phyloP scores from a whole-genome alignment of 1,284 basidiomycete genomes.

The Calocybe gambosa region DNA sequence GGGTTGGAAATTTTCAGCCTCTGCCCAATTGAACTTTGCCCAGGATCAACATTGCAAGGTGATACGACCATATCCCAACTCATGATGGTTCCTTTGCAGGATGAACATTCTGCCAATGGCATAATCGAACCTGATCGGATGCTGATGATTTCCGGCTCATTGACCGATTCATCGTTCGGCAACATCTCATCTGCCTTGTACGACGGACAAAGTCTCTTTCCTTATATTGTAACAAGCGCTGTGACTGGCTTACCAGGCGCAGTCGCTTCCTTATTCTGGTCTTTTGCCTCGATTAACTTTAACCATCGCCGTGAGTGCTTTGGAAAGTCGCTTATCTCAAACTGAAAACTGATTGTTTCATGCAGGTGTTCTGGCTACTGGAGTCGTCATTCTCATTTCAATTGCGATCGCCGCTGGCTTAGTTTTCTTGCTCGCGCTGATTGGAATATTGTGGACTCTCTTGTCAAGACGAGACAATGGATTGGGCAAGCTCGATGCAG shows the following conservation, averaged over 20 bases:
- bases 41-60: slow-evolving; percentile 49
- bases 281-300: slow-evolving; percentile 73
- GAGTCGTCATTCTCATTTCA: slow-evolving; percentile 93
- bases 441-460: slow-evolving; percentile 87
- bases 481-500: slow-evolving; percentile 49
- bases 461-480: slow-evolving; percentile 75
- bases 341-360: slow-evolving; percentile 1
- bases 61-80: slow-evolving; percentile 74
- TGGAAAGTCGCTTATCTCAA: not conserved
- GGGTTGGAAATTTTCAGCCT: slow-evolving; percentile 15
- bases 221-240: slow-evolving; percentile 75
- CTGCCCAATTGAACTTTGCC: not conserved
- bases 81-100: slow-evolving; percentile 83
- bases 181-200: slow-evolving; percentile 82
- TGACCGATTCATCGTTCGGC: slow-evolving; percentile 68
- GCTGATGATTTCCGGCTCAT: slow-evolving; percentile 82
- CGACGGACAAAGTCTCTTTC: slow-evolving; percentile 80
- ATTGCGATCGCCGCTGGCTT: slow-evolving; percentile 95
- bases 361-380: slow-evolving; percentile 81
- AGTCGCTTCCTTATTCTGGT: slow-evolving; percentile 79
- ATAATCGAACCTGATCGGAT: slow-evolving; percentile 84
- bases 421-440: slow-evolving; percentile 84
- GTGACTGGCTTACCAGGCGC: slow-evolving; percentile 66
- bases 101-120: slow-evolving; percentile 61
- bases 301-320: slow-evolving; percentile 55